Base-by-base conservation (phyloP, 352 stramenopile species). In the Elongisporangium senticosum region DNA sequence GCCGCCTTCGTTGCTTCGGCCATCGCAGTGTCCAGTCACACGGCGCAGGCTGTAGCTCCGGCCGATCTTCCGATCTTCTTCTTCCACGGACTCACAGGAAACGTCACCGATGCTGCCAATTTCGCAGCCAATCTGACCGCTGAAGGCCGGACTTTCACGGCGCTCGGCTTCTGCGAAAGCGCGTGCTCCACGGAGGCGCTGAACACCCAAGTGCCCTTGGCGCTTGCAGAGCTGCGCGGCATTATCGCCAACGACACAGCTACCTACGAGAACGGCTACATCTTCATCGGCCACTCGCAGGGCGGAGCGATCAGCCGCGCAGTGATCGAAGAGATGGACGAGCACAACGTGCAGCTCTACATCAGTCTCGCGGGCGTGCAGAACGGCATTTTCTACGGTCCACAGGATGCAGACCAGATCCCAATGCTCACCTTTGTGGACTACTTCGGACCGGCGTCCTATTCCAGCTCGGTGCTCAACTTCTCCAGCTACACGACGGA, bases 301-400 rank as follows among this genome's bases (percentile, higher is more conserved):
- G 75, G 75, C 2, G 75, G 70, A 0, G 7, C 64, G 0, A 49
- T 85, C 2, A 61, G 64, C 10, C 68, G 72, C 0, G 66, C 62
- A 7, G 71, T 85, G 13, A 62, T 82, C 33, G 75, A 85, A 58
- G 61, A 74, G n/a, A 78, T 77, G 75, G 68, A 85, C 52, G 68
- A 82, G 28, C 75, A 82, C 69, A 69, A 76, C 15, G 68, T 70
- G 7, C 65, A 71, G n/a, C 65, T 57, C 15, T 70, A 72, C 55
- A 71, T 85, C 51, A 80, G 63, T 26, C 61, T 67, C 14, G 72
- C 70, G 0, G 72, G 72, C 11, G 56, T 66, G 0, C 69, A 79
- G 26, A 82, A 82, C 53, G 72, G 75, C 39, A 64, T 76, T 50
- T 85, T 85, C 33, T 77, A 77, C 19, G 69, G 68, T 0, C 72